Base-by-base conservation (phyloP, 2,329 filamentous ascomycete genomes). In the Epichloe glyceriae region DNA sequence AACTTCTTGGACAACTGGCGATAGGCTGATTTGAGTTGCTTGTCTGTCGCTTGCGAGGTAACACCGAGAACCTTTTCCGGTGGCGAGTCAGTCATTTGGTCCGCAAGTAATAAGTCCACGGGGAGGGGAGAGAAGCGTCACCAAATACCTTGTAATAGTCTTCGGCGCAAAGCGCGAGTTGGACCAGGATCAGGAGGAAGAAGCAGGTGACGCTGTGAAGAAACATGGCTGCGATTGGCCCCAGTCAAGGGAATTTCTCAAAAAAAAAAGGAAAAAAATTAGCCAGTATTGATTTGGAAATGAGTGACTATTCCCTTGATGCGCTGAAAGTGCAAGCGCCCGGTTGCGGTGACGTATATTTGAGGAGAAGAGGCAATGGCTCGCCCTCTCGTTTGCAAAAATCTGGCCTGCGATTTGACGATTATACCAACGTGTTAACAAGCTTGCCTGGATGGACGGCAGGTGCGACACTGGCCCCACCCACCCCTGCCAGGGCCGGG, bases 11-110 rank as follows among this genome's bases (percentile, higher is more conserved):
- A 94, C 11, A 98, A 75, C 53, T 82, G 83, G 53, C 90, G 82
- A 69, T 98, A 98, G 20, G 93, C 90, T 44, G 86, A 86, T 70
- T 98, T 98, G 65, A 98, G 85, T 61, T 97, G 85, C 62, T 83
- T 83, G 50, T 95, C 89, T 45, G 80, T 83, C 15, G 91, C 91
- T 53, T 83, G 75, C 62, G 81, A 88, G 62, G 84, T 79, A 56
- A 98, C 71, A 50, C 86, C 88, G 26, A 98, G 80, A 52, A 95
- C 71, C 82, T 95, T 33, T 3, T 1, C 11, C 35, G 17, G 2
- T 7, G 34, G 33, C 14, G 30, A 14, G n/a, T 47, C 35, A 47
- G 35, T 19, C 5, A 11, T 11, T 11, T 30, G 26, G 8, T 30
- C 26, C 26, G 26, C 10, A 11, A 30, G 14, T 38, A 3, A 14